phyloP scores from a whole-genome alignment of 441 rosid species.

The Croton setiger region DNA sequence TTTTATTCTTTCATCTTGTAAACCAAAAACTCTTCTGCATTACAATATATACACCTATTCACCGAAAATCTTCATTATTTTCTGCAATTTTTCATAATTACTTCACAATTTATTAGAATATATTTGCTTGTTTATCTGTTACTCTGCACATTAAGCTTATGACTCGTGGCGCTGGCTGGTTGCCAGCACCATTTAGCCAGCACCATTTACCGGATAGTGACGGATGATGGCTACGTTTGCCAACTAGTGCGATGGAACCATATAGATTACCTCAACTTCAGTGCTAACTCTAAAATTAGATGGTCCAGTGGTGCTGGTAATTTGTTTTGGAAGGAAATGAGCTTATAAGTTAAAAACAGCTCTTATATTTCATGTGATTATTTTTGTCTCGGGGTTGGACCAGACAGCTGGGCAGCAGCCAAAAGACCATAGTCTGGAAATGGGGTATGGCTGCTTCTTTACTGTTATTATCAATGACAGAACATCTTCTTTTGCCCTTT shows the following conservation, averaged over 20 bases:
- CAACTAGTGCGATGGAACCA: constrained; percentile 20
- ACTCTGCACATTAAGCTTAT: constrained; percentile 8
- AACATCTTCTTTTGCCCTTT: no score
- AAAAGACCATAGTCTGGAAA: constrained; percentile 20
- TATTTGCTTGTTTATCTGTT: neutral
- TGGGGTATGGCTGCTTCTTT: constrained; percentile 19
- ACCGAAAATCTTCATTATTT: neutral
- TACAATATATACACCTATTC: neutral
- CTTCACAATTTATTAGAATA: neutral
- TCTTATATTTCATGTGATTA: neutral
- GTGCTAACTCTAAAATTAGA: constrained; percentile 16
- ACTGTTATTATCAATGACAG: constrained; percentile 24
- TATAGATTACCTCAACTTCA: constrained; percentile 16
- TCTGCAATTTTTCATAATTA: neutral
- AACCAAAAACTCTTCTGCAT: neutral
- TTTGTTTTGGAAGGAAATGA: constrained; percentile 8
- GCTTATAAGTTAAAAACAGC: neutral
- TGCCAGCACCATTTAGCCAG: no score
- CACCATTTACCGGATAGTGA: no score
- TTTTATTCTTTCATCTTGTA: constrained; percentile 12
- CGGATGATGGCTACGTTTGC: constrained; percentile 18
- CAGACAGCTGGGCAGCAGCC: constrained; percentile 18
- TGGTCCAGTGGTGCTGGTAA: constrained; percentile 26
- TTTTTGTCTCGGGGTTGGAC: constrained; percentile 16
- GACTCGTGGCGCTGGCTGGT: neutral